phyloP scores from a whole-genome alignment of 495 filamentous ascomycete genomes.

The Lophiotrema nucula region DNA sequence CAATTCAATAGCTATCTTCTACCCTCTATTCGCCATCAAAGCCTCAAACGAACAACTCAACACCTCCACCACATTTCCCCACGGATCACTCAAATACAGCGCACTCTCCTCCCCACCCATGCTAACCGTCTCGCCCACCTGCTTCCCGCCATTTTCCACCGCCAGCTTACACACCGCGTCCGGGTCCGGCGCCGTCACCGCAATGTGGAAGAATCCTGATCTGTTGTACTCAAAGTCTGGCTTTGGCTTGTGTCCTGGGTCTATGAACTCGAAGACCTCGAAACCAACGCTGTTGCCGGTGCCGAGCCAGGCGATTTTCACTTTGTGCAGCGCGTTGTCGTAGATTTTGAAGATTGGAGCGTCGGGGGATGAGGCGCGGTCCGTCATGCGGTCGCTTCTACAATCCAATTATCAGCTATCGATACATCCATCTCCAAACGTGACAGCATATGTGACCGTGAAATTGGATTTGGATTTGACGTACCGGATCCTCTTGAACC shows the following conservation, averaged over 20 bases:
- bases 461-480: no score
- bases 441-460: no score
- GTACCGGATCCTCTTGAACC: slow-evolving; percentile 31
- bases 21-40: slow-evolving; percentile 4
- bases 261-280: slow-evolving; percentile 37
- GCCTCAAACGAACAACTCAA: slow-evolving; percentile 5
- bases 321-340: slow-evolving; percentile 20
- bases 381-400: slow-evolving; percentile 28
- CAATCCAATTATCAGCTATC: background rate
- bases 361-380: slow-evolving; percentile 7
- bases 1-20: no score
- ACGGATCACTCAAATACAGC: slow-evolving; percentile 12
- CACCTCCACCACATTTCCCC: slow-evolving; percentile 21
- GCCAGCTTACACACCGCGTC: slow-evolving; percentile 9
- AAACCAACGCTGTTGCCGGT: slow-evolving; percentile 36
- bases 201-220: slow-evolving; percentile 32
- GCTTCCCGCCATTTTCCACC: slow-evolving; percentile 2
- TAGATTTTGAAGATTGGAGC: slow-evolving; percentile 31
- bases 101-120: background rate
- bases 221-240: slow-evolving; percentile 24
- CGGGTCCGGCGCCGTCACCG: slow-evolving; percentile 22
- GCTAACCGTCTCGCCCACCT: slow-evolving; percentile 15
- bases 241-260: slow-evolving; percentile 17
- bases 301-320: slow-evolving; percentile 32
- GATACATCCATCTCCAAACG: no score